Base-by-base conservation (phyloP, 345 rosid species). In the Streptanthus diversifolius region DNA sequence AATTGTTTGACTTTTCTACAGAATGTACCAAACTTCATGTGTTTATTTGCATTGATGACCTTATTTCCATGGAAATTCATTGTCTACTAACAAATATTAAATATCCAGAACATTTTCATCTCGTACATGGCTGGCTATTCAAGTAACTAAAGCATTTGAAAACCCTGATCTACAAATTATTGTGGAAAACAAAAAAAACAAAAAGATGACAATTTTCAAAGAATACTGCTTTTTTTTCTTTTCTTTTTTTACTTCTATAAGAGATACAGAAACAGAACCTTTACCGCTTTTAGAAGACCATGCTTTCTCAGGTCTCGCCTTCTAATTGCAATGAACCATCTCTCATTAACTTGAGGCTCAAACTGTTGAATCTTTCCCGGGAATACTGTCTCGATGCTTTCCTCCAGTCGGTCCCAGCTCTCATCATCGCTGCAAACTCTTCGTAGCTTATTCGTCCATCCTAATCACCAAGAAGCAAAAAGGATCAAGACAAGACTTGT, bases 391-490 rank as follows among this genome's bases (percentile, higher is more conserved):
- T 80, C 0, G 97, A 91, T 2, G 92, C 97, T 75, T 88, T 91
- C 68, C 97, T 87, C 97, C 97, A 91, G 73, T 91, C 97, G 3
- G 95, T 91, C 12, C 97, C 97, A 3, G 95, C 95, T 85, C 85
- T 88, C 97, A 88, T 91, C 97, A 88, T 88, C 1, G 84, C 79
- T 1, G 79, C 92, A 58, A 91, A 91, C 81, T 91, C 97, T 69
- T 91, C 97, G 3, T 88, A 88, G 67, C 95, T 88, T 69, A 91
- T 88, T 36, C 91, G 83, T 17, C 95, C 97, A 27, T 91, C 95
- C 95, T 91, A 74, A 72, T 63, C 48, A 63, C 17, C 48, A 66
- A 56, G 52, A 56, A 8, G 24, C 13, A 45, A 27, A 66, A 47
- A 25, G 3, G 7, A 57, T 47, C 53, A 74, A 59, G 10, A 19